phyloP scores from a whole-genome alignment of 305 asterid genomes.

The Striga hermonthica region DNA sequence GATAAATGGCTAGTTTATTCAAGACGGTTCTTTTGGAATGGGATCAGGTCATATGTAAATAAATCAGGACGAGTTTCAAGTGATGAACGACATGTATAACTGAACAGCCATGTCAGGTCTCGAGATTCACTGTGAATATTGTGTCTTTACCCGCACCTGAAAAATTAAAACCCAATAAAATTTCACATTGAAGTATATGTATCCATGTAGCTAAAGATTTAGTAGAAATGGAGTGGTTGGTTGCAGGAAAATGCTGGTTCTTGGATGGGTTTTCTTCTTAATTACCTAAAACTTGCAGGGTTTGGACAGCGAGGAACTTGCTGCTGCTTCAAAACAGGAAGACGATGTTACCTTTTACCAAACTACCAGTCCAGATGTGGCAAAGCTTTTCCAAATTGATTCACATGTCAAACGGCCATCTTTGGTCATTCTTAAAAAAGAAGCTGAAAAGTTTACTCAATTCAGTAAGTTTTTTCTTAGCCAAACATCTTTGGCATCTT shows the following conservation, averaged over 20 bases:
- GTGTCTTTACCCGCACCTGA: not conserved
- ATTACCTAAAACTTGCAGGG: conserved; percentile 45
- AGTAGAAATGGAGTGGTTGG: conserved; percentile 7
- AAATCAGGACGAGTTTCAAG: not conserved
- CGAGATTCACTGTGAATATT: not conserved
- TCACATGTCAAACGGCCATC: conserved; percentile 73
- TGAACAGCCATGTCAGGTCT: not conserved
- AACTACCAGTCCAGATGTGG: conserved; percentile 70
- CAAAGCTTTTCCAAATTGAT: conserved; percentile 74
- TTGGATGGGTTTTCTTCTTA: conserved; percentile 15
- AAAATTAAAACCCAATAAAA: too few relatives aligned
- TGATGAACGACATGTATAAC: not conserved
- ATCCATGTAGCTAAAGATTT: not conserved
- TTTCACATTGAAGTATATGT: not conserved
- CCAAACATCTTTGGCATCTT: conserved; percentile 17
- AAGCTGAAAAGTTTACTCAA: conserved; percentile 61
- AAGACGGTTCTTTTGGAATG: not conserved
- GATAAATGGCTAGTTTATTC: not conserved
- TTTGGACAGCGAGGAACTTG: conserved; percentile 63
- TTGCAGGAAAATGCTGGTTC: not conserved
- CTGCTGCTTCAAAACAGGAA: conserved; percentile 74
- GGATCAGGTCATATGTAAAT: not conserved
- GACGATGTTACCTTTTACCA: conserved; percentile 90
- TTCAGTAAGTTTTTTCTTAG: conserved; percentile 53
- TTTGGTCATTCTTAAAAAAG: conserved; percentile 74